Conservation (phyloP, 2,329 filamentous ascomycete genomes). For the Neonectria faginata region DNA sequence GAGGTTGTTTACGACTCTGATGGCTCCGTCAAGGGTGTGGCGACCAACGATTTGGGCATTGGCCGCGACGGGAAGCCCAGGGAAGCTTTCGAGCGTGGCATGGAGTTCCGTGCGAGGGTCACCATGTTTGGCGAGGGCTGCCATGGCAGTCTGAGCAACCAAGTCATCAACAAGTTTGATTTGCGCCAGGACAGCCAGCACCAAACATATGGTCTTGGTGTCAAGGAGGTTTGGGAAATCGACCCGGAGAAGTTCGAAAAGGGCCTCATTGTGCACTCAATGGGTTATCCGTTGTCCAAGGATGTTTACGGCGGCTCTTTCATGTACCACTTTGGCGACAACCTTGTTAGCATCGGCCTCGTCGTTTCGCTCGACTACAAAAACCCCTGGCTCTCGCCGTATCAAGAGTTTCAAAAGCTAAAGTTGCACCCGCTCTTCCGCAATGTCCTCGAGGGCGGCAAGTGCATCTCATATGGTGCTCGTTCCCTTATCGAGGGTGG, state of each 20-base stretch:
- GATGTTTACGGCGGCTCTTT: conserved; percentile 98
- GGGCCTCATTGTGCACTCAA: conserved; percentile 86
- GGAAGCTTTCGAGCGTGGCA: conserved; percentile 92
- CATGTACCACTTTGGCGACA: conserved; percentile 99
- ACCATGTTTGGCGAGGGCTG: conserved; percentile 96
- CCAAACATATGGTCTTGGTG: conserved; percentile 92
- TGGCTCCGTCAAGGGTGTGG: conserved; percentile 91
- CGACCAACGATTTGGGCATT: conserved; percentile 94
- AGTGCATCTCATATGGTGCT: conserved; percentile 96
- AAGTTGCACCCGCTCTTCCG: conserved; percentile 96
- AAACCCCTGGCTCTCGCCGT: conserved; percentile 96
- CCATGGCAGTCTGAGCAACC: conserved; percentile 94
- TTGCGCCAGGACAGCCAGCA: conserved; percentile 88
- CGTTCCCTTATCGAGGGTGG: conserved; percentile 93
- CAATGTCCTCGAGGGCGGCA: conserved; percentile 89
- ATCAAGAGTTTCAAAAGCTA: conserved; percentile 97
- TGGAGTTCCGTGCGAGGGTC: conserved; percentile 95
- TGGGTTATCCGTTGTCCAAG: conserved; percentile 90
- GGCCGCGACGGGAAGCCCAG: conserved; percentile 85
- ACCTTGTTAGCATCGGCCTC: conserved; percentile 90
- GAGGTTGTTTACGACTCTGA: conserved; percentile 90
- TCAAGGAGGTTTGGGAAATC: conserved; percentile 99
- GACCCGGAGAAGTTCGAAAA: conserved; percentile 91
- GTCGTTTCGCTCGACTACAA: conserved; percentile 95
- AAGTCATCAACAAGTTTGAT: conserved; percentile 94